Percentiles rank a stretch among this genome's conserved stretches.
Conservation (phyloP, 2,329 filamentous ascomycete species). For the Tolypocladium cylindrosporum region DNA sequence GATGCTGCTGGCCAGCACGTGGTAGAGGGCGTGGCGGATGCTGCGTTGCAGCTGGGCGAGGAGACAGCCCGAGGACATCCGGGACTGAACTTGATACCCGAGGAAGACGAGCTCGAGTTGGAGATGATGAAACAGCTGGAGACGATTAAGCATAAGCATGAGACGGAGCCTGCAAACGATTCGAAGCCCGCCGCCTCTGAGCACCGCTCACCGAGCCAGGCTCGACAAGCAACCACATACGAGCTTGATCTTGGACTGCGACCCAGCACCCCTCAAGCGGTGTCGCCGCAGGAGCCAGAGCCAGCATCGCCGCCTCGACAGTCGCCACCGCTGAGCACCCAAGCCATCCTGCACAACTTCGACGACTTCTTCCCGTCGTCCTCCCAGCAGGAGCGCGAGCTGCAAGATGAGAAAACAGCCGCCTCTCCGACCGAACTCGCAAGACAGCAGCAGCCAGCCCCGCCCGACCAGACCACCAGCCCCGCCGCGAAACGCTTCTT, state of each 20-base stretch:
- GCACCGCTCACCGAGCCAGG: neutral
- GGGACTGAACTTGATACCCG: constrained; percentile 7
- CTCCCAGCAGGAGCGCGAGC: constrained; percentile 44
- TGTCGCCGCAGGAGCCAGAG: neutral
- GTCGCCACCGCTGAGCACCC: constrained; percentile 32
- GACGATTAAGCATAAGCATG: neutral
- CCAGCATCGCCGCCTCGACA: constrained; percentile 8
- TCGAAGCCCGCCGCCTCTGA: constrained; percentile 1
- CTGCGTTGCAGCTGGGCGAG: neutral
- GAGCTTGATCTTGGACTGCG: neutral
- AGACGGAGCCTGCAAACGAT: constrained; percentile 5
- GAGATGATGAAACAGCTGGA: constrained; percentile 10
- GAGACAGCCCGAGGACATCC: neutral
- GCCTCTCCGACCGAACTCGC: neutral
- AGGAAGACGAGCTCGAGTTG: constrained; percentile 15
- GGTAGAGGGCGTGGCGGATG: neutral
- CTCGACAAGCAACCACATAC: neutral
- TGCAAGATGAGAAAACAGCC: constrained; percentile 27
- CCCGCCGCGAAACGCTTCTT: constrained; percentile 20
- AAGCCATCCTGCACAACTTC: constrained; percentile 40
- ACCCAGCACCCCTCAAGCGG: neutral
- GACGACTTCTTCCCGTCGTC: constrained; percentile 47
- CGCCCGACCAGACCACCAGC: constrained; percentile 10
- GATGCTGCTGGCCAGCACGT: constrained; percentile 4
- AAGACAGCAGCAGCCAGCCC: neutral